A percentile compares a stretch with the other conserved stretches of the same genome.
Conservation (phyloP, 2,329 filamentous ascomycete species). For the Cordyceps tenuipes region DNA sequence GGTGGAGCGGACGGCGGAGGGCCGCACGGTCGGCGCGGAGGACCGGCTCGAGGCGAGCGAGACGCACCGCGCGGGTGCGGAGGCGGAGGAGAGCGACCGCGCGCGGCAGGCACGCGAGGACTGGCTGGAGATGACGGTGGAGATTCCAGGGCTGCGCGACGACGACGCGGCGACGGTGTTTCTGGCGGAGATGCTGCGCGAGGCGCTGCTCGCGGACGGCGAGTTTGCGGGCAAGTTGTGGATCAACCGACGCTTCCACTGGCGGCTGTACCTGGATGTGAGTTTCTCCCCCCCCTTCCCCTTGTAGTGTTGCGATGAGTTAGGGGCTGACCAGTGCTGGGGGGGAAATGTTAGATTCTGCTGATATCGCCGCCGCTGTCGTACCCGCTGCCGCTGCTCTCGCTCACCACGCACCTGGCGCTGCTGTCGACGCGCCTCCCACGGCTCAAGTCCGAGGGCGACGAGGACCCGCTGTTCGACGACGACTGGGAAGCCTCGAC, state of each 20-base stretch:
- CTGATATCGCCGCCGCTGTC: slow-evolving; percentile 88
- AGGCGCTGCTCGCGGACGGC: slow-evolving; percentile 71
- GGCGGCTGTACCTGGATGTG: slow-evolving; percentile 93
- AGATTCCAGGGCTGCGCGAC: slow-evolving; percentile 84
- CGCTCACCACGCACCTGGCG: slow-evolving; percentile 86
- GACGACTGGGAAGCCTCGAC: slow-evolving; percentile 90
- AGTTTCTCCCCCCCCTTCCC: slow-evolving; percentile 25
- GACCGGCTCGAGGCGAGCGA: slow-evolving; percentile 22
- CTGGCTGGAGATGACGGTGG: slow-evolving; percentile 86
- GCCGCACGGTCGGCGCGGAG: slow-evolving; percentile 17
- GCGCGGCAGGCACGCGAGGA: slow-evolving; percentile 43
- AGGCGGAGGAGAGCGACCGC: slow-evolving; percentile 29
- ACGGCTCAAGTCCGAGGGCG: slow-evolving; percentile 73
- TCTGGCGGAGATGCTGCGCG: slow-evolving; percentile 76
- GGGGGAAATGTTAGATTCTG: slow-evolving; percentile 62
- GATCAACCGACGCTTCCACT: slow-evolving; percentile 90
- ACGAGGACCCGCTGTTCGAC: slow-evolving; percentile 96
- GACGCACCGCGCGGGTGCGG: slow-evolving; percentile 29
- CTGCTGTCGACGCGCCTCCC: slow-evolving; percentile 82
- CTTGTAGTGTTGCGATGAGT: not conserved
- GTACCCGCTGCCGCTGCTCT: slow-evolving; percentile 87
- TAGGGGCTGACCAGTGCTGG: not conserved
- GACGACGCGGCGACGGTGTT: slow-evolving; percentile 88
- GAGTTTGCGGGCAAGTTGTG: slow-evolving; percentile 63
- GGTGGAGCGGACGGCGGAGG: slow-evolving; percentile 60